Evolutionary conservation across 768 basidiomycete genomes (phyloP).

Genomic region (Psilocybe cubensis): DNA sequence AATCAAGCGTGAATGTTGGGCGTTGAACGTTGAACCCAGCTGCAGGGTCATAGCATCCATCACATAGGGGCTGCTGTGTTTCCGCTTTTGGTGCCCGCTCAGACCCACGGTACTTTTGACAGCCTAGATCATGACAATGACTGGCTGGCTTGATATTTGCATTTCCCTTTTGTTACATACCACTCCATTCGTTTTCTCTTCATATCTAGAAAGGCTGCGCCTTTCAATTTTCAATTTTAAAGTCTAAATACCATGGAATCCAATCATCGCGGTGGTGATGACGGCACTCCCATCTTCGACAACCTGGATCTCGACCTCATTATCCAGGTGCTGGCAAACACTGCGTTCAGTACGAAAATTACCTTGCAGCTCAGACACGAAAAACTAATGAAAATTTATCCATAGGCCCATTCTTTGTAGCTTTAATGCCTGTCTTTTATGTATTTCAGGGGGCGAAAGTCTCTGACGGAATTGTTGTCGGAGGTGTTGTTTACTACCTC

Average conservation of each 20-base stretch:
- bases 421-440: constrained; percentile 79
- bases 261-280: constrained; percentile 25
- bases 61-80: background rate
- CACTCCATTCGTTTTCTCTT: constrained; percentile 12
- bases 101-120: background rate
- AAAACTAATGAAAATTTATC: too few species aligned
- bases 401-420: constrained; percentile 83
- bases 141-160: background rate
- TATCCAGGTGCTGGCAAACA: constrained; percentile 77
- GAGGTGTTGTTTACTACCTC: constrained; percentile 58
- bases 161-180: background rate
- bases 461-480: constrained; percentile 54
- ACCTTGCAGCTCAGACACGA: too few species aligned
- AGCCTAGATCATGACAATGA: constrained; percentile 8
- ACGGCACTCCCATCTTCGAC: constrained; percentile 64
- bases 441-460: constrained; percentile 66
- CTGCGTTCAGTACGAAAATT: constrained; percentile 73
- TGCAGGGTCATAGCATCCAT: too few species aligned
- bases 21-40: too few species aligned
- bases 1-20: too few species aligned
- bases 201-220: constrained; percentile 31
- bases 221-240: constrained; percentile 22
- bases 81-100: background rate
- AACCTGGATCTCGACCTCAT: constrained; percentile 76
- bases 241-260: constrained; percentile 29